phyloP scores from a whole-genome alignment of 2,329 filamentous ascomycete genomes.

The Pyrenochaeta sp. region DNA sequence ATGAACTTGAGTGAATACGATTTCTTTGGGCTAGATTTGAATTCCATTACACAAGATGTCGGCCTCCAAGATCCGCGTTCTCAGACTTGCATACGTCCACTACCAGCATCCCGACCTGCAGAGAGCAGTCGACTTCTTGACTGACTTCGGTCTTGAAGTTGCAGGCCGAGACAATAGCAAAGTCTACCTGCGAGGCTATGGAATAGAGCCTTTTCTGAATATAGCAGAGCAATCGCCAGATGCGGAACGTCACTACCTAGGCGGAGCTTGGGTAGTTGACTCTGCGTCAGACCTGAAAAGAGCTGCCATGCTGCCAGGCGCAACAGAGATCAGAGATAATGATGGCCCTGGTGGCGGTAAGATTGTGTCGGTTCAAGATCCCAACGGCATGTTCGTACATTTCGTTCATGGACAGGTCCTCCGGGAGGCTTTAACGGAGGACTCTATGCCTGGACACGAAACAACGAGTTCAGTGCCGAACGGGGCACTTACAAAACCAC shows the following conservation, averaged over 20 bases:
- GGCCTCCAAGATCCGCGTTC: neutral
- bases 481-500: too few relatives aligned
- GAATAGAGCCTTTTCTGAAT: neutral
- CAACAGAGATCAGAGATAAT: neutral
- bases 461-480: constrained; percentile 1
- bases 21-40: neutral
- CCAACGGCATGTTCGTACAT: constrained; percentile 1
- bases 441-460: constrained; percentile 1
- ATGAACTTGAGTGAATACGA: neutral
- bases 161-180: neutral
- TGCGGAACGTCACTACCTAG: constrained; percentile 1
- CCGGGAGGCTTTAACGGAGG: neutral
- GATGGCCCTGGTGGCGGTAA: neutral
- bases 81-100: constrained; percentile 2
- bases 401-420: neutral
- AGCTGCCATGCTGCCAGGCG: neutral
- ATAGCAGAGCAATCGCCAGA: constrained; percentile 1
- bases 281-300: neutral
- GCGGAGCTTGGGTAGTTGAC: constrained; percentile 1
- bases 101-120: constrained; percentile 1
- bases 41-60: neutral
- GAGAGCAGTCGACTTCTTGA: constrained; percentile 3
- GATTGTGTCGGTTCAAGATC: constrained; percentile 1
- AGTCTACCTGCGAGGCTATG: constrained; percentile 2
- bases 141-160: neutral